phyloP scores from a whole-genome alignment of 495 filamentous ascomycete species.

The Venustampulla echinocandica region DNA sequence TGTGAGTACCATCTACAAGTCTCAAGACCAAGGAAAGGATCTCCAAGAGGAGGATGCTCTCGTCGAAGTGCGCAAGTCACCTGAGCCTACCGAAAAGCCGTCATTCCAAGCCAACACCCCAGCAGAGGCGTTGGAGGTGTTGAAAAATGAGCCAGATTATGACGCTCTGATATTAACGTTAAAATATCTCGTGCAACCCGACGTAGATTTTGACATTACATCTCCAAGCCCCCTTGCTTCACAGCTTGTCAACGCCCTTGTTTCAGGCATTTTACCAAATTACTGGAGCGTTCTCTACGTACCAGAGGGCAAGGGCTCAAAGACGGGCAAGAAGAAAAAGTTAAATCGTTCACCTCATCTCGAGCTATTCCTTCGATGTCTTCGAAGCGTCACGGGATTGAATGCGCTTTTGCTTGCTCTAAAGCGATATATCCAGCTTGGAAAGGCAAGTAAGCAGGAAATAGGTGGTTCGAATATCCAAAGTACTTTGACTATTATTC shows the following conservation, averaged over 20 bases:
- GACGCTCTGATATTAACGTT: slow-evolving; percentile 46
- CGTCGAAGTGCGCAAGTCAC: slow-evolving; percentile 10
- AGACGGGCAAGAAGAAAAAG: slow-evolving; percentile 2
- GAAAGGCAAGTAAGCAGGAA: slow-evolving; percentile 33
- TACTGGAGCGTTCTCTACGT: slow-evolving; percentile 61
- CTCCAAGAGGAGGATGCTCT: slow-evolving; percentile 14
- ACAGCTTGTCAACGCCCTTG: slow-evolving; percentile 61
- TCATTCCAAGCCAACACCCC: slow-evolving; percentile 20
- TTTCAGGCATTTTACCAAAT: slow-evolving; percentile 61
- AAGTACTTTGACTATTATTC: slow-evolving; percentile 30
- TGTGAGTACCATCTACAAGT: slow-evolving; percentile 35
- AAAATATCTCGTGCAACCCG: slow-evolving; percentile 39
- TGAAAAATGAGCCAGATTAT: slow-evolving; percentile 58
- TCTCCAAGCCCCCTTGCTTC: slow-evolving; percentile 55
- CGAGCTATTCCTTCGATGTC: slow-evolving; percentile 50
- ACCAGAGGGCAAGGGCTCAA: slow-evolving; percentile 24
- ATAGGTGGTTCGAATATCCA: slow-evolving; percentile 33
- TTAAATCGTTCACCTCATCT: slow-evolving; percentile 21
- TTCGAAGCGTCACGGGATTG: slow-evolving; percentile 64
- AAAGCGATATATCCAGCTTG: slow-evolving; percentile 39
- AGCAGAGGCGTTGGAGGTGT: slow-evolving; percentile 50
- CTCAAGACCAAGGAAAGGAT: slow-evolving; percentile 19
- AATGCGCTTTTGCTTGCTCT: slow-evolving; percentile 59
- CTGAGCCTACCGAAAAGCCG: neutral
- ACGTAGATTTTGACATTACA: slow-evolving; percentile 46